phyloP scores from a whole-genome alignment of 495 filamentous ascomycete genomes.

The Talaromyces adpressus region DNA sequence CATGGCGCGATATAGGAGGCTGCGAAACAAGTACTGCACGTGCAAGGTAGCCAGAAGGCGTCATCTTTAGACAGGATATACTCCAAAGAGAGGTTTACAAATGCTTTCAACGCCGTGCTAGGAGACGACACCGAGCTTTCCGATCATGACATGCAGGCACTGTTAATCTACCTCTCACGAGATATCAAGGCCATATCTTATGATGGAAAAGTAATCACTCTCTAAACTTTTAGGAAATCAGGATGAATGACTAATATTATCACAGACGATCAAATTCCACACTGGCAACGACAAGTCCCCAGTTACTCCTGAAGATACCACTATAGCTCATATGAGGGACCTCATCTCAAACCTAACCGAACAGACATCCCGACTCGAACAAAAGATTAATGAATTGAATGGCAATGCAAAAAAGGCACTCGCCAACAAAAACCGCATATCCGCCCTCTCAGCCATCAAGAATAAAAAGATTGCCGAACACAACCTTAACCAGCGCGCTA shows the following conservation, averaged over 20 bases:
- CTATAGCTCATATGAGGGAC: conserved; percentile 70
- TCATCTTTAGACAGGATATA: conserved; percentile 58
- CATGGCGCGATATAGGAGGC: conserved; percentile 29
- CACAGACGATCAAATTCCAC: conserved; percentile 65
- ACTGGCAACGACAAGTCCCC: conserved; percentile 33
- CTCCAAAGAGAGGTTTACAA: conserved; percentile 55
- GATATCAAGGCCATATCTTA: conserved; percentile 59
- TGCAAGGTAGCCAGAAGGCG: conserved; percentile 29
- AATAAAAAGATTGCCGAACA: conserved; percentile 74
- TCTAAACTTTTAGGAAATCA: no score
- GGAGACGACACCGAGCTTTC: conserved; percentile 47
- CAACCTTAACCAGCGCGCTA: conserved; percentile 58
- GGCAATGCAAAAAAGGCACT: conserved; percentile 61
- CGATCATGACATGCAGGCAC: conserved; percentile 57
- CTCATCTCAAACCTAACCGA: conserved; percentile 54
- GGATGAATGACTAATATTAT: no score
- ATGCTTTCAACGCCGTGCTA: conserved; percentile 48
- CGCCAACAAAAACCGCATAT: conserved; percentile 57
- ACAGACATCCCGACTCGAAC: conserved; percentile 56
- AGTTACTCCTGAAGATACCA: conserved; percentile 69
- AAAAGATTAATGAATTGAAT: conserved; percentile 42
- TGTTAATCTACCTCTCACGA: conserved; percentile 65
- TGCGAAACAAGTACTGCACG: conserved; percentile 35
- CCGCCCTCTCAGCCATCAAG: conserved; percentile 69
- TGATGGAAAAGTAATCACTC: conserved; percentile 43